Conservation (phyloP, 1,284 basidiomycete species). For the Cutaneotrichosporon sp. region DNA sequence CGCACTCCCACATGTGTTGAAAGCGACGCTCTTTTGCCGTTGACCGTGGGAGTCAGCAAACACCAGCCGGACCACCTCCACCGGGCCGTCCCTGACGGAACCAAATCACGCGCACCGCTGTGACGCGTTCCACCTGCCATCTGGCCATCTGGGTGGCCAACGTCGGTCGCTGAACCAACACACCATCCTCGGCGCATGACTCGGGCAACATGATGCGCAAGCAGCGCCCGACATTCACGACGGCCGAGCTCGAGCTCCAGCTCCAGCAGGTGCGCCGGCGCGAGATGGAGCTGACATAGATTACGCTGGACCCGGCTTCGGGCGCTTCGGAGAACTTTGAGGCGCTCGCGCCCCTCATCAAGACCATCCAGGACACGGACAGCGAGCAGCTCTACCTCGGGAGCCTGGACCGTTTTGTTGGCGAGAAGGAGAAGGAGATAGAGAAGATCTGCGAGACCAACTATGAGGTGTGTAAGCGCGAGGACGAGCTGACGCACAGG, state of each 20-base stretch:
- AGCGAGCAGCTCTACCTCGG: slow-evolving; percentile 91
- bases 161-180: neutral
- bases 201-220: slow-evolving; percentile 42
- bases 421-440: slow-evolving; percentile 93
- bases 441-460: slow-evolving; percentile 93
- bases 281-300: slow-evolving; percentile 25
- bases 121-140: neutral
- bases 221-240: slow-evolving; percentile 48
- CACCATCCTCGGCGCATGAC: neutral
- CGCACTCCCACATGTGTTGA: slow-evolving; percentile 4
- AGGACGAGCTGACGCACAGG: slow-evolving; percentile 51
- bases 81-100: neutral
- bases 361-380: slow-evolving; percentile 84
- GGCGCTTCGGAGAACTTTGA: slow-evolving; percentile 73
- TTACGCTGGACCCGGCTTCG: slow-evolving; percentile 48
- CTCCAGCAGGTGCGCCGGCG: slow-evolving; percentile 45
- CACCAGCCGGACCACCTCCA: slow-evolving; percentile 1
- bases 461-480: slow-evolving; percentile 64
- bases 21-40: neutral
- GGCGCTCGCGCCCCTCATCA: slow-evolving; percentile 87
- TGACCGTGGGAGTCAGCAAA: neutral
- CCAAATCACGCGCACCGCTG: neutral
- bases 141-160: too few species aligned
- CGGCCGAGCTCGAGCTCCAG: slow-evolving; percentile 53
- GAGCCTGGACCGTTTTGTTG: slow-evolving; percentile 80